These are phyloP conservation scores for Cutaneotrichosporon daszewskae DNA, from an alignment of 1,284 basidiomycete genomes.

Conservation along the genomic window DNA sequence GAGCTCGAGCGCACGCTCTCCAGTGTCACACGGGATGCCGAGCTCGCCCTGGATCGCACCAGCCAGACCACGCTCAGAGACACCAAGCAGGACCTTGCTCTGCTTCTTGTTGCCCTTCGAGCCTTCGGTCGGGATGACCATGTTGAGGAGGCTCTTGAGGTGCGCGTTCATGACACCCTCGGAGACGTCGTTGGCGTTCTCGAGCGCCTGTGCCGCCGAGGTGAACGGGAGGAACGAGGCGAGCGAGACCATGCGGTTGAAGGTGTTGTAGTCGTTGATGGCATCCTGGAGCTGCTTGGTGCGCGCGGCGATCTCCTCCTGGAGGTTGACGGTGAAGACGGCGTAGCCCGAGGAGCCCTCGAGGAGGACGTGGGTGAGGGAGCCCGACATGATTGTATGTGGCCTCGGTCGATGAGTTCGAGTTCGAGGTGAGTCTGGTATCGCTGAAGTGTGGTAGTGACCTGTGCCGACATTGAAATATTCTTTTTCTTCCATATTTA, in stretches of 20 bases:
- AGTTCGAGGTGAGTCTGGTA: no score
- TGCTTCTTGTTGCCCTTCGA: slow-evolving; percentile 60
- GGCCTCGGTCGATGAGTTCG: not conserved
- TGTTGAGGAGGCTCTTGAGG: slow-evolving; percentile 77
- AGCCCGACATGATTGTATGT: slow-evolving; percentile 44
- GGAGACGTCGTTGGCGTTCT: slow-evolving; percentile 94
- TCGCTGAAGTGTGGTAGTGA: not conserved
- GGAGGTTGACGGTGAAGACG: slow-evolving; percentile 81
- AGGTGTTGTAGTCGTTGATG: slow-evolving; percentile 80
- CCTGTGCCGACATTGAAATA: not conserved
- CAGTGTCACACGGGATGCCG: slow-evolving; percentile 76
- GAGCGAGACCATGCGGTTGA: slow-evolving; percentile 89
- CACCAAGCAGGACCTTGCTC: slow-evolving; percentile 70
- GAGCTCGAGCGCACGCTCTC: slow-evolving; percentile 80
- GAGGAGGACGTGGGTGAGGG: slow-evolving; percentile 78
- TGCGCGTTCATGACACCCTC: slow-evolving; percentile 92
- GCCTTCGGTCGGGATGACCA: slow-evolving; percentile 66
- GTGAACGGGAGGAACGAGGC: slow-evolving; percentile 93
- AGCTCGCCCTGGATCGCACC: slow-evolving; percentile 74
- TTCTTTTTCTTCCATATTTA: not conserved
- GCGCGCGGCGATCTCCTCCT: slow-evolving; percentile 83
- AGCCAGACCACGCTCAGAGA: slow-evolving; percentile 73
- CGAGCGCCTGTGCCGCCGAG: slow-evolving; percentile 88
- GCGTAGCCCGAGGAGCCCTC: slow-evolving; percentile 95
- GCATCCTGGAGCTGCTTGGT: slow-evolving; percentile 78